Evolutionary conservation across 805 yeast genomes (phyloP).

Genomic region (Yamadazyma ubonensis): DNA sequence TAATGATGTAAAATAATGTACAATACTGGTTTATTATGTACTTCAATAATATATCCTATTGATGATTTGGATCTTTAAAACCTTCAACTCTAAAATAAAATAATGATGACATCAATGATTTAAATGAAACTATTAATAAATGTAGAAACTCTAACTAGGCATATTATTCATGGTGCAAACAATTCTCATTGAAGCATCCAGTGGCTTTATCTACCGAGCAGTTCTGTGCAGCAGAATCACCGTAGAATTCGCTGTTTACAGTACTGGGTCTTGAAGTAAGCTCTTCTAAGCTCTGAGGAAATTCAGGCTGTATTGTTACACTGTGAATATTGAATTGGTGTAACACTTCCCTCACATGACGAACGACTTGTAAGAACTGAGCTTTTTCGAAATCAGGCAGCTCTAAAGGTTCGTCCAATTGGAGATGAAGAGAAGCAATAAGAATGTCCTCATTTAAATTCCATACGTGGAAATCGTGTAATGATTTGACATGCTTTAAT

Average conservation of each 20-base stretch:
- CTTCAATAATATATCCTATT: no score
- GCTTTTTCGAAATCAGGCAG: conserved; percentile 40
- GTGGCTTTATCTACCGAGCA: conserved; percentile 32
- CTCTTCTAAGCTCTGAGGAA: conserved; percentile 28
- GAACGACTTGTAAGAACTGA: conserved; percentile 64
- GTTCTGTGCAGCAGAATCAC: conserved; percentile 27
- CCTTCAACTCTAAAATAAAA: no score
- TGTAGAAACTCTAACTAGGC: no score
- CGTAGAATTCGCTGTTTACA: conserved; percentile 23
- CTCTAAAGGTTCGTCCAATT: conserved; percentile 55
- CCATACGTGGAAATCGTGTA: conserved; percentile 97
- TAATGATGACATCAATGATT: no score
- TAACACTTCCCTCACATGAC: conserved; percentile 71
- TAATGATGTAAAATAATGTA: conserved; percentile 3
- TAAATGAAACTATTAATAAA: no score
- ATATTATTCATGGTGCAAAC: conserved; percentile 15
- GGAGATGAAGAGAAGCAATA: conserved; percentile 88
- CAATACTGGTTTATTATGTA: neutral
- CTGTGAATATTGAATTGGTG: conserved; percentile 86
- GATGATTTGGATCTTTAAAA: no score
- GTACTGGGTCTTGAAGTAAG: conserved; percentile 8
- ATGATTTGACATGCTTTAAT: conserved; percentile 72
- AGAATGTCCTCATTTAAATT: conserved; percentile 82
- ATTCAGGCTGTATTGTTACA: conserved; percentile 96
- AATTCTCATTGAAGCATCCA: conserved; percentile 29